Base-by-base conservation (phyloP, 176 grass and related monocot species). In the Paspalum notatum region DNA sequence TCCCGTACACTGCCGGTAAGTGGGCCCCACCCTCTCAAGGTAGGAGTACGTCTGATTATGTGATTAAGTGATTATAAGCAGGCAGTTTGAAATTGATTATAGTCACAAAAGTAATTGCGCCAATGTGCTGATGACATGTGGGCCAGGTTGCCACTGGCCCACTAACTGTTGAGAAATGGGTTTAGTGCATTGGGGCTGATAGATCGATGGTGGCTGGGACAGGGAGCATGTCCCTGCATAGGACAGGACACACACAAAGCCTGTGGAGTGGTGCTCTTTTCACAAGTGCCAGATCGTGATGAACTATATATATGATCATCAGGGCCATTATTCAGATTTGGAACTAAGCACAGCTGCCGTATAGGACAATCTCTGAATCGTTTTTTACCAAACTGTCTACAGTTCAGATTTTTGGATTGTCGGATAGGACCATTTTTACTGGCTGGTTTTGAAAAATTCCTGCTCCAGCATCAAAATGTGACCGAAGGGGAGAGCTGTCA, bases 1-100 rank as follows among this genome's bases (percentile, higher is more conserved):
- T 77, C 78, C 25, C 82, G 79, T 26, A 57, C 48, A 14, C 80
- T 94, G 49, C 91, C 88, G 74, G 91, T 94, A 74, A 76, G 74
- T 67, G 77, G 12, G 4, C 37, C 20, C 62, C 48, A 11, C 49
- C 20, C 24, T 54, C 76, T 66, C 47, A 5, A 25, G 1, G n/a
- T n/a, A n/a, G n/a, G n/a, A n/a, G 14, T 53, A 6, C 38, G 47
- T 50, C 8, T 2, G 49, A 27, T 13, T 66, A 53, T 21, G 22
- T 17, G 2, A 52, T 66, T n/a, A n/a, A n/a, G n/a, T n/a, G n/a
- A n/a, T n/a, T n/a, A n/a, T 11, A 67, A 39, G 12, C n/a, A n/a
- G 17, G 7, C 46, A 71, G 24, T 32, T 71, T 71, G 5, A 25
- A 71, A 71, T 71, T 46, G 48, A 8, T 7, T 62, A 64, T 62